Base-by-base conservation (phyloP, 139 green algal genomes). In the Chlorella ohadii region DNA sequence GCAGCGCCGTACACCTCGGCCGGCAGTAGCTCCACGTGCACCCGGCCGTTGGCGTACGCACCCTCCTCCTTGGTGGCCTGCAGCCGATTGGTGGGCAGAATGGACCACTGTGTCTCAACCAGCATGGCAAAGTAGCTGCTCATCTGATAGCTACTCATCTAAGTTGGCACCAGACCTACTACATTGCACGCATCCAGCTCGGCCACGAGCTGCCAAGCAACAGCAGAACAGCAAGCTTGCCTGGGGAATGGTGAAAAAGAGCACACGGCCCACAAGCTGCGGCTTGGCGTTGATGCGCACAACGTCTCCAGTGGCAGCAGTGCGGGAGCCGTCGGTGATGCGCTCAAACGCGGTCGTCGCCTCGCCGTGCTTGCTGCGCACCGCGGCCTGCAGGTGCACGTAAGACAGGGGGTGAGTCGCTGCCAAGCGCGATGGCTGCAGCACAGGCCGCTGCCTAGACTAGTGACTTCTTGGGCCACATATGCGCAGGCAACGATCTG, bases 211-310 rank as follows among this genome's bases (percentile, higher is more conserved):
- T 27, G 15, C 51, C 34, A 36, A 22, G 1, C 63, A 20, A 6
- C n/a, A 28, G 33, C 31, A 38, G 13, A 33, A 72, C 44, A 16
- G 33, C 27, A 3, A n/a, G 16, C 38, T 22, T 34, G 85, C 87
- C 86, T 94, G 86, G 0, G 79, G 84, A 28, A 96, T 88, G 22
- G 75, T 85, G 85, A 96, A 94, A 82, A 88, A 79, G 55, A 87
- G 59, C 28, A 96, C 86, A 16, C 78, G 68, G 3, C 93, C 93
- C 33, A 96, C 56, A 0, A 89, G 4, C 19, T 79, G 68, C 6
- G 92, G 91, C 84, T 93, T 95, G 66, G 87, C 90, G 36, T 84
- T 82, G 66, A 96, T 83, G 6, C 85, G 84, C 56, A 96, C 88
- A 3, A 93, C 74, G 70, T 96, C 92, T 0, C 93, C 92, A 3